Conservation (phyloP, 805 yeast species). For the Danielozyma ontarioensis region DNA sequence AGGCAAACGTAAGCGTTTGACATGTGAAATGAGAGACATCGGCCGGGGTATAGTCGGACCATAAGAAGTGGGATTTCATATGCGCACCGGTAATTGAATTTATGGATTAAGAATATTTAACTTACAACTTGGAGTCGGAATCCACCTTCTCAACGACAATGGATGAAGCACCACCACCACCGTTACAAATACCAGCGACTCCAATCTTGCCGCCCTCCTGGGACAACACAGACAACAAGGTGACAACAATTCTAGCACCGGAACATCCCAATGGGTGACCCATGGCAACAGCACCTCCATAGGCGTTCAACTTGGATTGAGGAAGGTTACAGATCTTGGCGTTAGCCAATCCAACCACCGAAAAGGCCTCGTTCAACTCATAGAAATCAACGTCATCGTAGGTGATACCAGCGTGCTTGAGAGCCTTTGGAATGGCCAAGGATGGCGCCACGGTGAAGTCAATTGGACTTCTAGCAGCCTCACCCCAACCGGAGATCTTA, state of each 20-base stretch:
- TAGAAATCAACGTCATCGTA: slow-evolving; percentile 75
- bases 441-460: slow-evolving; percentile 97
- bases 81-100: too few relatives aligned
- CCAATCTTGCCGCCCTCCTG: slow-evolving; percentile 85
- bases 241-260: slow-evolving; percentile 92
- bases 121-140: slow-evolving; percentile 30
- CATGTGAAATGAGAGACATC: too few relatives aligned
- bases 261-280: slow-evolving; percentile 96
- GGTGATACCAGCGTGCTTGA: slow-evolving; percentile 73
- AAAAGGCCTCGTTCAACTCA: slow-evolving; percentile 97
- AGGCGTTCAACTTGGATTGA: slow-evolving; percentile 68
- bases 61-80: too few relatives aligned
- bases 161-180: slow-evolving; percentile 99
- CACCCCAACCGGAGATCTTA: slow-evolving; percentile 91
- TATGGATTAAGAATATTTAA: too few relatives aligned
- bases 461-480: slow-evolving; percentile 92
- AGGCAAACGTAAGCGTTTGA: too few relatives aligned
- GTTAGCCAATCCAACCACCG: slow-evolving; percentile 93
- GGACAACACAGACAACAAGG: slow-evolving; percentile 69
- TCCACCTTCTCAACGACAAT: slow-evolving; percentile 72
- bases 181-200: slow-evolving; percentile 95
- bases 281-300: slow-evolving; percentile 94
- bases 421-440: slow-evolving; percentile 91
- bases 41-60: too few relatives aligned
- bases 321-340: slow-evolving; percentile 63